These are phyloP conservation scores for Lyophyllum atratum DNA, from an alignment of 768 basidiomycete genomes.

Conservation along the genomic window DNA sequence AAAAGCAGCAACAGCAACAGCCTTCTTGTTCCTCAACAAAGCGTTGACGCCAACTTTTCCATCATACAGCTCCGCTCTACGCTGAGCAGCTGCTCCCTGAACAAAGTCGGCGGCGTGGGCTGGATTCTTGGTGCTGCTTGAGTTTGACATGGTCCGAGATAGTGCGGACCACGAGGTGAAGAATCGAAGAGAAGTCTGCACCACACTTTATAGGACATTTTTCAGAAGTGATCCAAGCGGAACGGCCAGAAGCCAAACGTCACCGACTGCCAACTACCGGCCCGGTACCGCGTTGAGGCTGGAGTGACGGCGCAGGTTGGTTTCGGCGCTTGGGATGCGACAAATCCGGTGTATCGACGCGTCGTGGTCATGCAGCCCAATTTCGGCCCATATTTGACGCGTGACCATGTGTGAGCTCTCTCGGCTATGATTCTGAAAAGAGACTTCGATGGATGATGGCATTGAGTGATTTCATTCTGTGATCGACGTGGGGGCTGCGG, in stretches of 20 bases:
- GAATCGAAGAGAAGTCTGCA: background rate
- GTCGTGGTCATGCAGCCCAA: background rate
- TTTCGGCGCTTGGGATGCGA: background rate
- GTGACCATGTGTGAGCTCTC: background rate
- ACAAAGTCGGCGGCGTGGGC: background rate
- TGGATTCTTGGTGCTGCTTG: background rate
- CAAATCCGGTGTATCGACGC: too few relatives aligned
- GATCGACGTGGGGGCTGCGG: background rate
- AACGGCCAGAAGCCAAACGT: background rate
- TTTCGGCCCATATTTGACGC: background rate
- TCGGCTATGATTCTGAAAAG: background rate
- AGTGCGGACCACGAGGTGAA: background rate
- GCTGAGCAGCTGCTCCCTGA: slow-evolving; percentile 17
- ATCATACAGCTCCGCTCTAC: slow-evolving; percentile 11
- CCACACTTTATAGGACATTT: background rate
- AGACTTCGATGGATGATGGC: background rate
- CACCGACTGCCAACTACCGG: background rate
- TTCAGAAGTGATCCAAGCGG: background rate
- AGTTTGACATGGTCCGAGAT: slow-evolving; percentile 3
- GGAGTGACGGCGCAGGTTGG: too few relatives aligned
- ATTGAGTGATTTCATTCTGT: background rate
- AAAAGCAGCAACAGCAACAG: slow-evolving; percentile 14
- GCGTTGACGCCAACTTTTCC: slow-evolving; percentile 8
- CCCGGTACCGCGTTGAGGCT: background rate
- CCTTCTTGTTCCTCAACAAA: slow-evolving; percentile 15